These are phyloP conservation scores for Elongisporangium prolatum DNA, from an alignment of 352 stramenopile genomes.

Conservation along the genomic window DNA sequence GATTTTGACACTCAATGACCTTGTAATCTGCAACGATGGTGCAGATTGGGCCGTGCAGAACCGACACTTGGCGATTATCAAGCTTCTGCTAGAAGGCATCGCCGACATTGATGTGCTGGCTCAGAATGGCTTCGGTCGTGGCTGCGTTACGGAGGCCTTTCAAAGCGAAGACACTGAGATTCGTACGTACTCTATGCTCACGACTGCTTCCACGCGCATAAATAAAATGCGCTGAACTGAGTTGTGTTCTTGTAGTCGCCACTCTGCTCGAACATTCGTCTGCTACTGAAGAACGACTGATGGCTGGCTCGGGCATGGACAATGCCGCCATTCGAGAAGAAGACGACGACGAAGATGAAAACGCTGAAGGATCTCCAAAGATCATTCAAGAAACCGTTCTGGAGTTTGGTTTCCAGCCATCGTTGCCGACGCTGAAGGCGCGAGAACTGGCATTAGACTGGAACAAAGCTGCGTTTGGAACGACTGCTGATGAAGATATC, in stretches of 20 bases:
- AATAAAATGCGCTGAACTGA: not conserved
- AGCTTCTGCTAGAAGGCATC: conserved; percentile 60
- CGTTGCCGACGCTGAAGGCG: conserved; percentile 55
- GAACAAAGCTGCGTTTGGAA: conserved; percentile 77
- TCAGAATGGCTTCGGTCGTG: conserved; percentile 77
- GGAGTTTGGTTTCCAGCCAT: conserved; percentile 66
- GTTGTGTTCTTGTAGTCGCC: conserved; percentile 31
- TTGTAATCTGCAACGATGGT: not conserved
- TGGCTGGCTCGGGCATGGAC: conserved; percentile 66
- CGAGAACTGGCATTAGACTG: conserved; percentile 81
- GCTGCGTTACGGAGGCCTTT: conserved; percentile 81
- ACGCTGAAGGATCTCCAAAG: conserved; percentile 36
- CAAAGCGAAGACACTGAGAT: conserved; percentile 83
- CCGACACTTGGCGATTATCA: conserved; percentile 76
- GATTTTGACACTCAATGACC: not conserved
- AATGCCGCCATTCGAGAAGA: conserved; percentile 65
- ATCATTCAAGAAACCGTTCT: conserved; percentile 82
- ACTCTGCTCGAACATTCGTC: conserved; percentile 75
- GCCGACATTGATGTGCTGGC: conserved; percentile 76
- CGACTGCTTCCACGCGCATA: not conserved
- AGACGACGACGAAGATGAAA: conserved; percentile 49
- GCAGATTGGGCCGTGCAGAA: conserved; percentile 87
- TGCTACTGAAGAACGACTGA: conserved; percentile 70
- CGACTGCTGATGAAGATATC: conserved; percentile 79
- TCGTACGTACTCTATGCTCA: conserved; percentile 29